These are phyloP conservation scores for Helichrysum umbraculigerum DNA, from an alignment of 129 eudicot species.

Conservation along the genomic window DNA sequence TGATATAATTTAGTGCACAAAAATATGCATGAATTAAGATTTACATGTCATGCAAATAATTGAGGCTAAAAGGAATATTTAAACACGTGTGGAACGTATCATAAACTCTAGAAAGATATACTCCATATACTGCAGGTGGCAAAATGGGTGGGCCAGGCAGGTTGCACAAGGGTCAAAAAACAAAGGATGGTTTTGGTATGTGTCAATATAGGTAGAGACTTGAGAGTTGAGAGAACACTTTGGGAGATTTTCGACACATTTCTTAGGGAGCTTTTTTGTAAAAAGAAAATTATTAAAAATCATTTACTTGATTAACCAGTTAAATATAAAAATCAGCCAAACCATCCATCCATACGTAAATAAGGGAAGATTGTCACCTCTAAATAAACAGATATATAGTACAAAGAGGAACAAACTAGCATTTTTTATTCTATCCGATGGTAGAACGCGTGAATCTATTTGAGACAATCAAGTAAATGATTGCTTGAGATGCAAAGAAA, in stretches of 20 bases:
- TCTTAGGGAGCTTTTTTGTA: background rate
- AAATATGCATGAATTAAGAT: background rate
- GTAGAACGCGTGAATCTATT: background rate
- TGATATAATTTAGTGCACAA: background rate
- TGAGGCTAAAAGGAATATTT: background rate
- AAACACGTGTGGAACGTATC: background rate
- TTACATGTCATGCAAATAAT: background rate
- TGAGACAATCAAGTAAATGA: background rate
- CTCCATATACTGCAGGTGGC: background rate
- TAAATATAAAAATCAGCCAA: no score
- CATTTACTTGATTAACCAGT: no score
- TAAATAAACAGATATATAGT: background rate
- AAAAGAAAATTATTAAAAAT: no score
- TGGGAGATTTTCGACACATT: background rate
- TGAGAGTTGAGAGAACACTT: background rate
- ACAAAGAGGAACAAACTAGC: background rate
- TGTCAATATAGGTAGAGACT: background rate
- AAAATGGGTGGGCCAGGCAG: background rate
- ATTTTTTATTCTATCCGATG: background rate
- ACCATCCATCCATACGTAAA: no score
- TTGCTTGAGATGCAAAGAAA: background rate
- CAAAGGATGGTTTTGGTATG: background rate
- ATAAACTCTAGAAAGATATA: background rate
- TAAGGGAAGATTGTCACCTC: background rate
- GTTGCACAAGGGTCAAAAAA: background rate